Percentiles rank a stretch among this genome's conserved stretches.
Evolutionary conservation across 176 grass and related monocot species (phyloP).

Genomic region (Musa beccarii): DNA sequence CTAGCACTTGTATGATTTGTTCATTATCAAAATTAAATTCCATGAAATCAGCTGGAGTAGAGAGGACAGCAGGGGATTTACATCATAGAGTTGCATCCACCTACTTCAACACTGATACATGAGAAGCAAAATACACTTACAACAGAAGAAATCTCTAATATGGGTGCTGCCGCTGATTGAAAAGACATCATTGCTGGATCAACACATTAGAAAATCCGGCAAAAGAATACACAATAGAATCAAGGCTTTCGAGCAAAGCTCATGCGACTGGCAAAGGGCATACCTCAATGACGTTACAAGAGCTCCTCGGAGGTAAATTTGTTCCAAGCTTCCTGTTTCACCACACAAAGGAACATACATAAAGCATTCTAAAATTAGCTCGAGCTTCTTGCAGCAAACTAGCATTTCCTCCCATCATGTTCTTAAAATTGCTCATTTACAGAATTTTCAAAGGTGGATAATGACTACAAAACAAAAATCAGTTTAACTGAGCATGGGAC

Average conservation of each 20-base stretch:
- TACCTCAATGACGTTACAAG: background rate
- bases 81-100: background rate
- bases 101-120: background rate
- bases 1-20: background rate
- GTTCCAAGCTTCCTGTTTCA: slow-evolving; percentile 14
- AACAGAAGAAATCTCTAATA: background rate
- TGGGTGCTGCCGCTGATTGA: background rate
- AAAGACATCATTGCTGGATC: background rate
- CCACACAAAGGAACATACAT: background rate
- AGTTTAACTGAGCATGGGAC: too few relatives aligned
- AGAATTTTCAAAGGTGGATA: background rate
- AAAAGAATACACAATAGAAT: background rate
- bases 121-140: background rate
- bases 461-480: background rate
- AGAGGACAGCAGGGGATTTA: background rate
- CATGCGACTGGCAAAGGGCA: background rate
- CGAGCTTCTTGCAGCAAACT: background rate
- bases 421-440: too few relatives aligned
- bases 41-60: background rate
- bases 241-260: background rate
- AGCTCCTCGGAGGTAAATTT: slow-evolving; percentile 19
- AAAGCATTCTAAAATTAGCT: background rate
- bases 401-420: background rate
- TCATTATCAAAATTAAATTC: background rate
- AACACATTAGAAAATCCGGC: background rate